phyloP scores from a whole-genome alignment of 2,329 filamentous ascomycete species.

The Verticillium nonalfalfae region DNA sequence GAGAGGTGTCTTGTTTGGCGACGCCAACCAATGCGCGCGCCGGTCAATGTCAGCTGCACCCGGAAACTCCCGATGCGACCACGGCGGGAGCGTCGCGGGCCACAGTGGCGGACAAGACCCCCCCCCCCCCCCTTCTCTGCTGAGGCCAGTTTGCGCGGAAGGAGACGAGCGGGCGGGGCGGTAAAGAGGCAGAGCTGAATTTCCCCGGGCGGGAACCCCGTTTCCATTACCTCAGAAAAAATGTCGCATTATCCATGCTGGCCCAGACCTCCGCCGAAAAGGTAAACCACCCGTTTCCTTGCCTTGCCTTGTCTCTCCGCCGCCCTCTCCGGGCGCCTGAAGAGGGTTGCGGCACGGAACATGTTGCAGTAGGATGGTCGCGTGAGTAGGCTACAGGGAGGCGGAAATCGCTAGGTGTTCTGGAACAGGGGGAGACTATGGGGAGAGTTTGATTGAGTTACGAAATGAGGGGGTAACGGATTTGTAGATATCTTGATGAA shows the following conservation, averaged over 20 bases:
- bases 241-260: background rate
- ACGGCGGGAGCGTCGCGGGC: slow-evolving; percentile 1
- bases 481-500: background rate
- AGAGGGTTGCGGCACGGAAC: background rate
- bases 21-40: background rate
- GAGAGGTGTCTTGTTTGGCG: background rate
- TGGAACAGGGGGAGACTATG: background rate
- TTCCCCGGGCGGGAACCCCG: background rate
- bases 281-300: too few relatives aligned
- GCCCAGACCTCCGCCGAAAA: background rate
- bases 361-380: background rate
- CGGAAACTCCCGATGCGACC: slow-evolving; percentile 1
- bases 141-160: background rate
- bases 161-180: background rate
- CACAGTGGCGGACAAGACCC: background rate
- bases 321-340: too few relatives aligned
- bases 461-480: background rate
- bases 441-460: background rate
- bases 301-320: too few relatives aligned
- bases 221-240: slow-evolving; percentile 1
- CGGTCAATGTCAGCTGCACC: background rate
- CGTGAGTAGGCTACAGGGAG: background rate
- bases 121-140: background rate
- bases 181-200: background rate
- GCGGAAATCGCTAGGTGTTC: background rate